Base-by-base conservation (phyloP, 768 basidiomycete genomes). In the Leccinum subgranulosum region DNA sequence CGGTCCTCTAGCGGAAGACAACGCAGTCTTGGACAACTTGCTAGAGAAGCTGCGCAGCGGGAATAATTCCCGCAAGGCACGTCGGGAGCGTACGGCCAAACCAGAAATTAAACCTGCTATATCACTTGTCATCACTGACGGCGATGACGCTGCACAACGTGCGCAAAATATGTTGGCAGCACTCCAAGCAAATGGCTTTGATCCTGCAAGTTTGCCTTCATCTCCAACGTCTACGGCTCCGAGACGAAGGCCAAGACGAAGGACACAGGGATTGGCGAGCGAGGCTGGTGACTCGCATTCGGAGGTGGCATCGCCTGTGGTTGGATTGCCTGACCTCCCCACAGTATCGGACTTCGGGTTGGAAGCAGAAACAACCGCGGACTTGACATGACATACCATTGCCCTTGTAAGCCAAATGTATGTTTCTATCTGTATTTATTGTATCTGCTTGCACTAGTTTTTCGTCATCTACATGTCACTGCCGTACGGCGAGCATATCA, bases 151-250 rank as follows among this genome's bases (percentile, higher is more conserved):
- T 12, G 85, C 77, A 5, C 80, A 85, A 58, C 74, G 83, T 49
- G 92, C 92, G 4, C 82, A 81, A 53, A 84, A 87, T 62, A 88
- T 94, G 87, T 70, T 93, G 54, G 87, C 87, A 7, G 81, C 79
- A 39, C 78, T 93, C 28, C 80, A 92, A 69, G 82, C 86, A 6
- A 82, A 86, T 60, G 90, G 87, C 0, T 90, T 90, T 69, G 75
- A 62, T 25, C 64, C 70, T 1, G 56, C 71, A 12, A 74, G 81
- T 55, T 69, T 73, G 10, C 77, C 84, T 11, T 72, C 77, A 17
- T 79, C 85, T 9, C 81, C 84, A n/a, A 76, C 79, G 17, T 64
- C 74, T 31, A 60, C 75, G 27, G 62, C 64, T 49, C 59, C 65
- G 41, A 69, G 69, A 60, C 64, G 74, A 45, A 66, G 65, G 36